phyloP scores from a whole-genome alignment of 2,329 filamentous ascomycete species.

The Metarhizium album region DNA sequence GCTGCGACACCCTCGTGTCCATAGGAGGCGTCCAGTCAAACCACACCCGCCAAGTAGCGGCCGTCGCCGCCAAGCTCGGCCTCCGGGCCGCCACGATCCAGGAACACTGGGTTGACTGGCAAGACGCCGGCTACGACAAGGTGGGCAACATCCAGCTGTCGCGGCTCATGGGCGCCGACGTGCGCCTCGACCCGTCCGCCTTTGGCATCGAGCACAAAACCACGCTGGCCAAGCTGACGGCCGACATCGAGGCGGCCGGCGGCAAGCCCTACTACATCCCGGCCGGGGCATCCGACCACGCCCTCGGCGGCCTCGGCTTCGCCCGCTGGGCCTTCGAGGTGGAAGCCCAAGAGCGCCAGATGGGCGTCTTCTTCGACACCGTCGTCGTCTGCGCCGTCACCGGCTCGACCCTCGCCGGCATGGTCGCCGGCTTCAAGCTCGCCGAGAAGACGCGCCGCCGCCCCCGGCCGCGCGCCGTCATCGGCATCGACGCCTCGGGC shows the following conservation, averaged over 20 bases:
- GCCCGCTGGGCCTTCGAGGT: constrained; percentile 63
- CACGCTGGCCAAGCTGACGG: constrained; percentile 42
- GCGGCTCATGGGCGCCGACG: constrained; percentile 55
- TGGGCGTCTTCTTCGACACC: constrained; percentile 56
- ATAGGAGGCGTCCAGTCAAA: constrained; percentile 62
- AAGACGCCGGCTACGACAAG: constrained; percentile 46
- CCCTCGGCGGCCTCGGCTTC: constrained; percentile 59
- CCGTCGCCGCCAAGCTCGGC: constrained; percentile 46
- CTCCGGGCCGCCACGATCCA: constrained; percentile 44
- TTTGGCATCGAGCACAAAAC: constrained; percentile 62
- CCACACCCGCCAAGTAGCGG: constrained; percentile 58
- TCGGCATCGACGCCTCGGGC: constrained; percentile 50
- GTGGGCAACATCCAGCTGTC: constrained; percentile 65
- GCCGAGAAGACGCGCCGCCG: constrained; percentile 37
- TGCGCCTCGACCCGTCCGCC: constrained; percentile 44
- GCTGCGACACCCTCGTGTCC: constrained; percentile 51
- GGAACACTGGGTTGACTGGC: constrained; percentile 58
- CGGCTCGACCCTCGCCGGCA: constrained; percentile 59
- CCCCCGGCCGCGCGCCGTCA: constrained; percentile 39
- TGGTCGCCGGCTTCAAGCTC: constrained; percentile 63
- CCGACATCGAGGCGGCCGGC: constrained; percentile 40
- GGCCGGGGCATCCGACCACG: constrained; percentile 60
- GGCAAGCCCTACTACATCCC: constrained; percentile 62
- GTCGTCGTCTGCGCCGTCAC: constrained; percentile 62
- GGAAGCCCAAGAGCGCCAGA: constrained; percentile 46